These are phyloP conservation scores for Tetrapisispora nanseiensis DNA, from an alignment of 805 yeast species.

Conservation along the genomic window DNA sequence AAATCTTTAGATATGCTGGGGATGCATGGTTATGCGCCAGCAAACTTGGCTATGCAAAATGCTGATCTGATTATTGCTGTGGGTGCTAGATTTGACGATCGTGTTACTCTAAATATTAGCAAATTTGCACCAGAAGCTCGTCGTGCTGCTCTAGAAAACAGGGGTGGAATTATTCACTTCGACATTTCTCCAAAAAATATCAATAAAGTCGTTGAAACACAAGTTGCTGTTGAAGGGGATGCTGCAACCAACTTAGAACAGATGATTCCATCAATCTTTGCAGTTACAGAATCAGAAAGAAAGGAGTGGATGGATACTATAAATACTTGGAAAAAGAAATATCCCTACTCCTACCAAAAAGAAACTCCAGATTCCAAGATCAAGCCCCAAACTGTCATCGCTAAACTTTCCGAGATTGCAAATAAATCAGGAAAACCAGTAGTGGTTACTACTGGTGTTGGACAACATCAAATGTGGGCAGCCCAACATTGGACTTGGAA, in stretches of 20 bases:
- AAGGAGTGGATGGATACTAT: slow-evolving; percentile 71
- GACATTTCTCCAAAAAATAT: slow-evolving; percentile 95
- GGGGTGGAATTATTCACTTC: slow-evolving; percentile 95
- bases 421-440: slow-evolving; percentile 51
- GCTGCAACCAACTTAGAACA: slow-evolving; percentile 67
- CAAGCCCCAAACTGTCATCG: slow-evolving; percentile 87
- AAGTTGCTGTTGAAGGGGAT: slow-evolving; percentile 95
- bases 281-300: slow-evolving; percentile 47
- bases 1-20: slow-evolving; percentile 94
- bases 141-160: slow-evolving; percentile 73
- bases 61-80: slow-evolving; percentile 90
- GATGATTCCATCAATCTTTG: slow-evolving; percentile 60
- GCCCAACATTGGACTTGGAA: slow-evolving; percentile 97
- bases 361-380: slow-evolving; percentile 75
- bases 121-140: slow-evolving; percentile 93
- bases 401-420: slow-evolving; percentile 67
- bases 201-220: slow-evolving; percentile 93
- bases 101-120: slow-evolving; percentile 81
- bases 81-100: slow-evolving; percentile 97
- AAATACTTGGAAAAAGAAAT: slow-evolving; percentile 72
- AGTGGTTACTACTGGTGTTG: slow-evolving; percentile 94
- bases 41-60: slow-evolving; percentile 86
- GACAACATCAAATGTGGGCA: slow-evolving; percentile 99
- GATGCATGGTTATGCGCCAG: slow-evolving; percentile 96
- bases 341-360: slow-evolving; percentile 71